Base-by-base conservation (phyloP, 805 yeast genomes). In the Schizosaccharomyces octosporus region DNA sequence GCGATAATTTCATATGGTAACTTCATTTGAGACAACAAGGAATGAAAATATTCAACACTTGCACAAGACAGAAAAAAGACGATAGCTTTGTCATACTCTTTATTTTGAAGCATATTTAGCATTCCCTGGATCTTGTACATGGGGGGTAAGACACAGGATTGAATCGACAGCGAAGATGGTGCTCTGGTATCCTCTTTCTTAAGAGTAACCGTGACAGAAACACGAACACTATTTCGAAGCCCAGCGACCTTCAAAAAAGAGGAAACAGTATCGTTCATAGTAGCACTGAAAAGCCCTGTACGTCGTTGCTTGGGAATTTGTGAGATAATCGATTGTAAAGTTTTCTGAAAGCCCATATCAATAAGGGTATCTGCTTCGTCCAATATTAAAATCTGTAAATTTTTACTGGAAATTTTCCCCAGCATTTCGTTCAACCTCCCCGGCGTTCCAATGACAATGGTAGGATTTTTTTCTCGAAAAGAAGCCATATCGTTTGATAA, bases 311-410 rank as follows among this genome's bases (percentile, higher is more conserved):
- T 80, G 0, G 95, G 94, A 63, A 88, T 73, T 69, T 84, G 87
- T 58, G 80, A 79, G 32, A 88, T 73, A 61, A 88, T 88, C 36
- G 83, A 83, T 69, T 89, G 95, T 63, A 88, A 72, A 55, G 93
- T 84, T 66, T 80, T 80, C 69, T 82, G 83, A 76, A 88, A 88
- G 5, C 96, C 96, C 95, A 89, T 86, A 72, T 88, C 97, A 67
- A 88, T 74, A 67, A 93, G 86, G 66, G 96, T 75, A 69, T 88
- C 97, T 0, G 96, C 96, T 71, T 88, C 97, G 70, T 88, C 97
- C 61, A 88, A 72, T 2, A 88, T 88, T 57, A 88, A 73, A 68
- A 84, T 79, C 70, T 87, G 90, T 63, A 88, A 72, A 68, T 85
- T 86, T 29, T 81, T 75, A 9, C 84, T 73, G 68, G 93, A 98